Percentiles rank a stretch among this genome's conserved stretches.
Conservation (phyloP, 2,329 filamentous ascomycete genomes). For the Colletotrichum euphorbiae region DNA sequence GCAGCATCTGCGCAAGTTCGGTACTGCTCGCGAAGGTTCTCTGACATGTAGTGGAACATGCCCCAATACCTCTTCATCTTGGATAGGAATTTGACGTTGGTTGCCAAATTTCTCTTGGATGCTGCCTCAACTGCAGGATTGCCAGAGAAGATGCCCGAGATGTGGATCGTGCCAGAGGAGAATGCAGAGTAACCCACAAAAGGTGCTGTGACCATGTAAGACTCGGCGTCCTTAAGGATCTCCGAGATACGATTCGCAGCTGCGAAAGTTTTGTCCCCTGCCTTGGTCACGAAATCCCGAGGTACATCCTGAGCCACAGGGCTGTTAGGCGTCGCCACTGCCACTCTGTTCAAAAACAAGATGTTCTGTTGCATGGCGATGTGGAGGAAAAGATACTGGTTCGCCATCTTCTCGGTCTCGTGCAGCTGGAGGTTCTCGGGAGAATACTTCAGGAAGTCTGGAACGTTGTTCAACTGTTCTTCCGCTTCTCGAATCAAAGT, state of each 20-base stretch:
- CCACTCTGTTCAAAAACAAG: slow-evolving; percentile 90
- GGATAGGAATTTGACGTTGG: slow-evolving; percentile 89
- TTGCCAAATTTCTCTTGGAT: slow-evolving; percentile 85
- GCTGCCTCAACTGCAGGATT: slow-evolving; percentile 79
- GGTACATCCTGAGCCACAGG: slow-evolving; percentile 78
- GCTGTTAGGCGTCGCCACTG: slow-evolving; percentile 76
- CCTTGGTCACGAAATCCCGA: slow-evolving; percentile 80
- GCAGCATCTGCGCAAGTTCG: slow-evolving; percentile 86
- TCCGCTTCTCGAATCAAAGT: slow-evolving; percentile 77
- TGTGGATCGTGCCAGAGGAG: slow-evolving; percentile 92
- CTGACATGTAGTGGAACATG: slow-evolving; percentile 97
- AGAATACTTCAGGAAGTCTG: slow-evolving; percentile 78
- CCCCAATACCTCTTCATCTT: slow-evolving; percentile 99
- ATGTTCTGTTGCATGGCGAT: slow-evolving; percentile 90
- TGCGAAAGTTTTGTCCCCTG: slow-evolving; percentile 80
- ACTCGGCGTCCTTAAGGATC: slow-evolving; percentile 82
- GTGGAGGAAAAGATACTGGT: slow-evolving; percentile 93
- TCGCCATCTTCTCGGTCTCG: slow-evolving; percentile 84
- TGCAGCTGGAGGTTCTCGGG: slow-evolving; percentile 87
- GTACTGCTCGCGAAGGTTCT: slow-evolving; percentile 91
- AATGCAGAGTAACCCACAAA: slow-evolving; percentile 97
- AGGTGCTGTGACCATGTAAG: slow-evolving; percentile 85
- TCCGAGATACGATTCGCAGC: slow-evolving; percentile 90
- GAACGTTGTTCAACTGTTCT: slow-evolving; percentile 76
- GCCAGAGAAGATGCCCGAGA: slow-evolving; percentile 90